phyloP scores from a whole-genome alignment of 2,329 filamentous ascomycete genomes.

The Cladophialophora yegresii region DNA sequence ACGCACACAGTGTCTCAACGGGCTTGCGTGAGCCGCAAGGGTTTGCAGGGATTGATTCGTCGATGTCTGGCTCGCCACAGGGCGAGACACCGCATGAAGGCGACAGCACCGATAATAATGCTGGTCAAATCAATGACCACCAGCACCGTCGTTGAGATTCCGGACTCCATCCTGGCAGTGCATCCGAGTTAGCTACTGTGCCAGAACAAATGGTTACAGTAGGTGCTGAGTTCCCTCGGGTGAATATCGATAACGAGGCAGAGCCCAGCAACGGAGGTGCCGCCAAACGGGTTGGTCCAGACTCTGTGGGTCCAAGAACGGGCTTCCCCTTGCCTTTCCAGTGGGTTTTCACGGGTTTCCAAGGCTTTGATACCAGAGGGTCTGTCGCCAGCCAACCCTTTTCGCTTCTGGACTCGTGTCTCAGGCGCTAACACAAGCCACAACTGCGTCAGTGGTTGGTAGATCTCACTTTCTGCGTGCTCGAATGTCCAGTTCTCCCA shows the following conservation, averaged over 20 bases:
- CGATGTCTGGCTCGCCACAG: too few species aligned
- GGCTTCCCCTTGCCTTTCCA: constrained; percentile 9
- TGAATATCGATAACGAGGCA: constrained; percentile 28
- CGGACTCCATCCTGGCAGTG: neutral
- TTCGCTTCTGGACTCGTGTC: constrained; percentile 1
- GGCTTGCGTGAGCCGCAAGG: neutral
- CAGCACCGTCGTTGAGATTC: neutral
- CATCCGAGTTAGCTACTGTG: too few species aligned
- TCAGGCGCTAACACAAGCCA: constrained; percentile 28
- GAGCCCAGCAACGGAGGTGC: constrained; percentile 23
- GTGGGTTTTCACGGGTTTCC: neutral
- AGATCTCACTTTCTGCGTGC: constrained; percentile 9
- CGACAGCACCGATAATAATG: neutral
- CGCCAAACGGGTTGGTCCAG: constrained; percentile 8
- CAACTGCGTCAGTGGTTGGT: constrained; percentile 32
- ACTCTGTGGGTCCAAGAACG: constrained; percentile 5
- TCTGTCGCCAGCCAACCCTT: constrained; percentile 22
- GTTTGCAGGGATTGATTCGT: neutral
- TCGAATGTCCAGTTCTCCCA: constrained; percentile 10
- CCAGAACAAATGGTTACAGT: constrained; percentile 15
- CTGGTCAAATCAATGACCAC: neutral
- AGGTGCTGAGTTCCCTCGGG: constrained; percentile 14
- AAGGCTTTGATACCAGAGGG: constrained; percentile 1
- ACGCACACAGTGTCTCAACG: neutral
- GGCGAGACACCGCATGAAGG: neutral